Base-by-base conservation (phyloP, 2,329 filamentous ascomycete genomes). In the Lasiodiplodia citricola region DNA sequence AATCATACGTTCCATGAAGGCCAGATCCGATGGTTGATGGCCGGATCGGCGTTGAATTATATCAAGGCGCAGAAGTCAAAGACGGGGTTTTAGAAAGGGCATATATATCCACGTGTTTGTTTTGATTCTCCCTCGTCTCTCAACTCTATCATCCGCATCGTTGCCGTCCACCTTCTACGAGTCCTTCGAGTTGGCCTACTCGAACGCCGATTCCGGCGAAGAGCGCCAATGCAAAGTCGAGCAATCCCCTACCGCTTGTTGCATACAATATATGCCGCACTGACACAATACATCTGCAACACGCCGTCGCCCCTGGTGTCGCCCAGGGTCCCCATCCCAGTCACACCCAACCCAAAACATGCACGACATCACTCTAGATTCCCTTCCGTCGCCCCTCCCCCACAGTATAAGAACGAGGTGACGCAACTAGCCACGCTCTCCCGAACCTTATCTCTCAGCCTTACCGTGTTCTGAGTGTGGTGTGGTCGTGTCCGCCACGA, bases 21-120 rank as follows among this genome's bases (percentile, higher is more conserved):
- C 8, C 77, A 80, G 68, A 72, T 79, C 51, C 64, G 65, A 44
- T 81, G 77, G 77, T 64, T 79, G 28, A 74, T 75, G 56, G 75
- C 75, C 4, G 79, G 79, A 2, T 80, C 78, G 68, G 77, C 78
- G 11, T 70, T 81, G 38, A 81, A 81, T 47, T 70, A 77, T 68
- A 71, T 71, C 58, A 73, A 72, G 58, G 21, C 41, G 3, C 58
- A 63, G 41, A 63, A 51, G 11, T 25, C 23, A 14, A 31, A 14
- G 76, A 80, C n/a, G 18, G 41, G 4, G 37, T 83, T 80, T 1
- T 35, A 35, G 31, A 35, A 31, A 35, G 31, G 31, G 7, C 6
- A 35, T 35, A 35, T 35, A 35, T 10, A 35, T 35, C 31, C 31
- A 35, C 10, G 8, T 35, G 2, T 35, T 35, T 35, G 8, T 35